Evolutionary conservation across 176 grass and related monocot species (phyloP), one percentile per base, ranked within the genome.

Genomic region (Otatea glauca): DNA sequence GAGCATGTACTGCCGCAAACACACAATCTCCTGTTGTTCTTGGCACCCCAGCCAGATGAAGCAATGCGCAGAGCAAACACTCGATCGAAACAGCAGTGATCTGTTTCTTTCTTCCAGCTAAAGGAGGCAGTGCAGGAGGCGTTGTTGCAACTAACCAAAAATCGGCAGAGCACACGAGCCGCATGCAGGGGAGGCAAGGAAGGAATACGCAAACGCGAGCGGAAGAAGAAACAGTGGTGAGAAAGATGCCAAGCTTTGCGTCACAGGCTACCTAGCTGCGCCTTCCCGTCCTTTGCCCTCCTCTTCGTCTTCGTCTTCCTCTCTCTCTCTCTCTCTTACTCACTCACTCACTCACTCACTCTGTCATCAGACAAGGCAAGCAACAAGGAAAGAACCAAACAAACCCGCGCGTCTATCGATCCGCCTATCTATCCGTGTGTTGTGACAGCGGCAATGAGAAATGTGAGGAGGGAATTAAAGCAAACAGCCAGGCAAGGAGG

Each of bases 181-280:
- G 70, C 72, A 34, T 67, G 71, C 27, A 39, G 34, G 25, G 77
- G 16, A 80, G 75, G 75, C 32, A 70, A 89, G 25, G 75, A 63
- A 87, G 50, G 68, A 79, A 53, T 45, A 81, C 81, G 77, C 43
- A 38, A 41, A 55, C 12, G 62, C 29, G 74, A 70, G 63, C 2
- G 6, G 50, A 11, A 14, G 70, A 66, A 65, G 70, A 86, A 86
- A 64, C 58, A 87, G 72, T 37, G 55, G 80, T 1, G 23, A 21
- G 69, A 81, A 86, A 90, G 83, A 95, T 90, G 88, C 79, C 83
- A 86, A 88, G 62, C 71, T 84, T 56, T 61, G 83, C 62, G 74
- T 90, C 84, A 82, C 79, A 74, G 38, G 87, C 55, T 58, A 55
- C 80, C 51, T 41, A 78, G 55, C 18, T 3, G 34, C 23, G 51